phyloP scores from a whole-genome alignment of 1,139 yeast species.

The Suhomyces bokatorum region DNA sequence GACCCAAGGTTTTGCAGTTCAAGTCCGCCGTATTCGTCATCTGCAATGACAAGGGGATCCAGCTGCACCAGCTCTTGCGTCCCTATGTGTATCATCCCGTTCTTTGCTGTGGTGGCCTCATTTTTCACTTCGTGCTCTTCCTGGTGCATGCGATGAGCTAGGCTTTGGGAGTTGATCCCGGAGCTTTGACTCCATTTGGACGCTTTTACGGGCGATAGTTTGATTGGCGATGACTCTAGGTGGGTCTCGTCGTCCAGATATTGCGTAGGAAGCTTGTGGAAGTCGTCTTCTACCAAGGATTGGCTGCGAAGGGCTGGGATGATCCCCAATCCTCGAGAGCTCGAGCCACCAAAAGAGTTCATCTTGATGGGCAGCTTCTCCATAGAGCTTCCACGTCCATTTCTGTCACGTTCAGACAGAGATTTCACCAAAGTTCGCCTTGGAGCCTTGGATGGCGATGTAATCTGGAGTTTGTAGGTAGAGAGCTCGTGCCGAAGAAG shows the following conservation, averaged over 20 bases:
- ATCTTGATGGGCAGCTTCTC: constrained; percentile 9
- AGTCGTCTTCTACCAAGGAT: constrained; percentile 15
- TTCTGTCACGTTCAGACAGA: not conserved
- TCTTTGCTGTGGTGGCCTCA: too few relatives aligned
- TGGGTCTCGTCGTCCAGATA: constrained; percentile 18
- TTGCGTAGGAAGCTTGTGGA: constrained; percentile 19
- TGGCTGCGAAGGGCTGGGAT: constrained; percentile 17
- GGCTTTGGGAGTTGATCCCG: not conserved
- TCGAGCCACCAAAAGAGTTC: constrained; percentile 14
- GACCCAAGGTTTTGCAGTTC: too few relatives aligned
- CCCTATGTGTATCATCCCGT: too few relatives aligned
- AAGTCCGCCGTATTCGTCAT: too few relatives aligned
- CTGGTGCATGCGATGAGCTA: not conserved
- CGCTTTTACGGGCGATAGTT: constrained; percentile 11
- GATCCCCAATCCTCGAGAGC: constrained; percentile 8
- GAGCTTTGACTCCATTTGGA: not conserved
- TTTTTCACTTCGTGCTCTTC: too few relatives aligned
- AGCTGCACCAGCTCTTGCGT: too few relatives aligned
- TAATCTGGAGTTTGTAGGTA: not conserved
- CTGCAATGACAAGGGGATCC: too few relatives aligned
- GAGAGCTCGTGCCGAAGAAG: not conserved
- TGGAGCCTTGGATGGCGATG: not conserved
- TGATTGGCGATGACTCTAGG: constrained; percentile 11
- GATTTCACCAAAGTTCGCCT: not conserved
- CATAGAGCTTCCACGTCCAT: not conserved